A percentile compares a stretch with the other conserved stretches of the same genome.
These are phyloP conservation scores for Myriosclerotinia duriaeana DNA, from an alignment of 2,329 filamentous ascomycete species.

Conservation along the genomic window DNA sequence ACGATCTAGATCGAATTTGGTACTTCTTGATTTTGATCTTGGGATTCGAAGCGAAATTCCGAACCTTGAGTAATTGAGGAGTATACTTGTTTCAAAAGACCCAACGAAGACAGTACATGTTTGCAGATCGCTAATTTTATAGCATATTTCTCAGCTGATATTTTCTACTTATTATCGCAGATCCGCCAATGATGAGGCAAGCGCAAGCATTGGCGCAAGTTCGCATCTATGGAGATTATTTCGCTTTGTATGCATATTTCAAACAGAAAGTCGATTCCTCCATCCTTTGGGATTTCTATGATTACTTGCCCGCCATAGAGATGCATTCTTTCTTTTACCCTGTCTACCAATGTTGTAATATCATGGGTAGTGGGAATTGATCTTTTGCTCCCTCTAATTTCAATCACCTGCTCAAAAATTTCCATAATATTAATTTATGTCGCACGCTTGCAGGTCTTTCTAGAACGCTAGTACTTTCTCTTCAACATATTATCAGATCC, in stretches of 20 bases:
- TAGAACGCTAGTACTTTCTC: background rate
- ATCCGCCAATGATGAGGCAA: constrained; percentile 1
- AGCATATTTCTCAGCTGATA: background rate
- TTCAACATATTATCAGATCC: background rate
- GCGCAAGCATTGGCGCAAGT: background rate
- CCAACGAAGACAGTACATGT: constrained; percentile 1
- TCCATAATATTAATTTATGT: background rate
- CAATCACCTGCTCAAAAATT: background rate
- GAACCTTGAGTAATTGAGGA: background rate
- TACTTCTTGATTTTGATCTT: background rate
- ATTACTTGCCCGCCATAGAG: background rate
- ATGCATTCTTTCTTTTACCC: background rate
- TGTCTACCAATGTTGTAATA: background rate
- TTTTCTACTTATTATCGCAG: background rate
- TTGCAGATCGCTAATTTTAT: constrained; percentile 16
- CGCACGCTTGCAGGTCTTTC: background rate
- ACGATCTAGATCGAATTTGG: constrained; percentile 17
- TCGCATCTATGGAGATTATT: background rate
- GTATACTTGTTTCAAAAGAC: background rate
- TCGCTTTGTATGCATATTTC: background rate
- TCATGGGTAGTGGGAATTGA: constrained; percentile 1
- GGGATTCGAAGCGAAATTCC: constrained; percentile 5
- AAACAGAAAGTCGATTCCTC: background rate
- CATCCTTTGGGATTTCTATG: background rate
- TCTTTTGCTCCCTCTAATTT: background rate